phyloP scores from a whole-genome alignment of 1,284 basidiomycete species.

The Ceratobasidium sp. region DNA sequence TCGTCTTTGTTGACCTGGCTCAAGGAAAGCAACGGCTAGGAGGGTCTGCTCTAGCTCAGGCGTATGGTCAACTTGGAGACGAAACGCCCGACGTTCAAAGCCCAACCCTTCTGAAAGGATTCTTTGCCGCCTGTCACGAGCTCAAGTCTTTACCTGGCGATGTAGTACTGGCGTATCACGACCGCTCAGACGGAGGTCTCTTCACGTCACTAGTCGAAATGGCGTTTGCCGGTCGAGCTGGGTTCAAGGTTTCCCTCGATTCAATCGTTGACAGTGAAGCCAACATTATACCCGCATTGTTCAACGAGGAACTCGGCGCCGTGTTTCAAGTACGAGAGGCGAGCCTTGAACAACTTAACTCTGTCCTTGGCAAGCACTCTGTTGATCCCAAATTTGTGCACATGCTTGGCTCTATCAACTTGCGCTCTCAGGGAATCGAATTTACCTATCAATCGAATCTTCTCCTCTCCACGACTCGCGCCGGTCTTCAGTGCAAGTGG shows the following conservation, averaged over 20 bases:
- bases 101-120: conserved; percentile 74
- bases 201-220: conserved; percentile 94
- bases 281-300: conserved; percentile 74
- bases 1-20: conserved; percentile 92
- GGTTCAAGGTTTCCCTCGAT: conserved; percentile 74
- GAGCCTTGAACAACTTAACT: conserved; percentile 65
- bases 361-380: conserved; percentile 68
- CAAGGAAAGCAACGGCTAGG: conserved; percentile 85
- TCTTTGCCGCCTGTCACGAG: conserved; percentile 78
- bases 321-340: conserved; percentile 82
- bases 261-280: conserved; percentile 54
- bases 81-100: conserved; percentile 90
- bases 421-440: conserved; percentile 62
- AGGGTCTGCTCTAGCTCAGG: conserved; percentile 94
- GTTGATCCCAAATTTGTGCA: conserved; percentile 80
- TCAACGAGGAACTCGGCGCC: conserved; percentile 97
- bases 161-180: conserved; percentile 92
- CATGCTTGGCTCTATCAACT: conserved; percentile 71
- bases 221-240: conserved; percentile 90
- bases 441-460: conserved; percentile 57
- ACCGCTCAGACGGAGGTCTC: conserved; percentile 96
- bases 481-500: conserved; percentile 84
- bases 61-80: conserved; percentile 91
- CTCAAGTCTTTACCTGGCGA: conserved; percentile 66
- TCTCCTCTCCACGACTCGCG: conserved; percentile 72